Percentiles rank a stretch among this genome's conserved stretches.
Evolutionary conservation across 1,284 basidiomycete species (phyloP).

Genomic region (Irpex sp.): DNA sequence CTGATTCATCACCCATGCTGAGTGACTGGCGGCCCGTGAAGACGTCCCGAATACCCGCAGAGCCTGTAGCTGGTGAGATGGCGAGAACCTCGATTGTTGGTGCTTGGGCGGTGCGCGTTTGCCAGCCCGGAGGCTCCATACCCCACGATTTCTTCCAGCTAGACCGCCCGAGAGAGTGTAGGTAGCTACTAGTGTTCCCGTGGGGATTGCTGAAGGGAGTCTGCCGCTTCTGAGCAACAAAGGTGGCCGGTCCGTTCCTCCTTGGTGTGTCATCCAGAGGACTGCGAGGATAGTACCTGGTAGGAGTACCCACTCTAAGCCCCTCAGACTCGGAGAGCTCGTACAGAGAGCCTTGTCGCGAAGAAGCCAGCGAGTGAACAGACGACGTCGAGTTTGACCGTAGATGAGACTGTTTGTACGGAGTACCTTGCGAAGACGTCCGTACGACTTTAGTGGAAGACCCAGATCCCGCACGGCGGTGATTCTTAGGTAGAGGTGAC

Average conservation of each 20-base stretch:
- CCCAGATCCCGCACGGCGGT: conserved; percentile 68
- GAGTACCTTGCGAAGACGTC: conserved; percentile 45
- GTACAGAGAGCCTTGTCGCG: conserved; percentile 71
- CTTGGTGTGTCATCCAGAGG: conserved; percentile 52
- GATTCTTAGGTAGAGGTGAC: conserved; percentile 68
- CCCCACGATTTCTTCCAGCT: conserved; percentile 89
- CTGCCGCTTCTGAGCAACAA: conserved; percentile 72
- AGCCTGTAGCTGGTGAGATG: conserved; percentile 48
- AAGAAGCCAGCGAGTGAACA: conserved; percentile 65
- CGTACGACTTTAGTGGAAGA: conserved; percentile 76
- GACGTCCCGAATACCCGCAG: conserved; percentile 62
- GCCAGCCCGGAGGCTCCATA: conserved; percentile 80
- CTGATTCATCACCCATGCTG: conserved; percentile 68
- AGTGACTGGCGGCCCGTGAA: conserved; percentile 64
- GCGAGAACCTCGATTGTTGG: conserved; percentile 70
- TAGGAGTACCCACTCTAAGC: conserved; percentile 49
- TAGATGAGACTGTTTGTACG: conserved; percentile 42
- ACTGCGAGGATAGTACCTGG: conserved; percentile 37
- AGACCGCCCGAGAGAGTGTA: conserved; percentile 54
- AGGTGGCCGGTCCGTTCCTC: conserved; percentile 46
- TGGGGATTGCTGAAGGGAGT: conserved; percentile 60
- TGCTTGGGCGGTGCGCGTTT: conserved; percentile 61
- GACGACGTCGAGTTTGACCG: conserved; percentile 75
- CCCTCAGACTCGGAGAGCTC: conserved; percentile 68
- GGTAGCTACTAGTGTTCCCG: conserved; percentile 29